Conservation (phyloP, 106 monocot genomes). For the Dioscorea dumetorum region DNA sequence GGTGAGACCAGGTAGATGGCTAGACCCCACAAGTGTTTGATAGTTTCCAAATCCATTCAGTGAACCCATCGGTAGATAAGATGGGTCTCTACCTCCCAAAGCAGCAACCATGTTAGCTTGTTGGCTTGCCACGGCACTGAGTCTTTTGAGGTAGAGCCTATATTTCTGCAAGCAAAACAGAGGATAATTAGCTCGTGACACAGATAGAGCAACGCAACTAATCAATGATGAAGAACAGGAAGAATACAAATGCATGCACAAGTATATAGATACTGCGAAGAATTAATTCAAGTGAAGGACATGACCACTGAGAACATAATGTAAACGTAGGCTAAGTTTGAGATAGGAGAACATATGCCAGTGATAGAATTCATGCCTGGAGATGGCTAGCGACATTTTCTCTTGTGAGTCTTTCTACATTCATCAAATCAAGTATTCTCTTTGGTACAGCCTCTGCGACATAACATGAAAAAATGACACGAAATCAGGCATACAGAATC, state of each 20-base stretch:
- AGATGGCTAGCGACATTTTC: slow-evolving; percentile 90
- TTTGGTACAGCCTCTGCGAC: slow-evolving; percentile 81
- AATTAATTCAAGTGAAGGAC: too few relatives aligned
- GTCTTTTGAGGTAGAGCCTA: slow-evolving; percentile 16
- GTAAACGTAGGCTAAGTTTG: background rate
- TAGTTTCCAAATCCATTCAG: slow-evolving; percentile 13
- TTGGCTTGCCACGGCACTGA: slow-evolving; percentile 11
- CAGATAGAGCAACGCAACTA: background rate
- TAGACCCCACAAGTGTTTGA: slow-evolving; percentile 1
- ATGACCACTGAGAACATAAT: background rate
- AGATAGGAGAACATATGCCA: background rate
- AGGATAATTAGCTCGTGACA: background rate
- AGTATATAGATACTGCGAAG: too few relatives aligned
- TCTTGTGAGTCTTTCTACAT: slow-evolving; percentile 64
- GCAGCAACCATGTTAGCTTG: slow-evolving; percentile 20
- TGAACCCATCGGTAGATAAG: slow-evolving; percentile 9
- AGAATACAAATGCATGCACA: background rate
- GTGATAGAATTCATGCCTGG: slow-evolving; percentile 33
- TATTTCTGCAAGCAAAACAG: slow-evolving; percentile 11
- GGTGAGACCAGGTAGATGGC: slow-evolving; percentile 7
- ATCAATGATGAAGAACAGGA: background rate
- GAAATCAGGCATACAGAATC: background rate
- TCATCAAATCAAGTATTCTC: slow-evolving; percentile 83
- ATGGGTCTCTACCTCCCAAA: slow-evolving; percentile 14
- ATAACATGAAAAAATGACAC: background rate